Base-by-base conservation (phyloP, 2,329 filamentous ascomycete species). In the Ampelomyces quisqualis region DNA sequence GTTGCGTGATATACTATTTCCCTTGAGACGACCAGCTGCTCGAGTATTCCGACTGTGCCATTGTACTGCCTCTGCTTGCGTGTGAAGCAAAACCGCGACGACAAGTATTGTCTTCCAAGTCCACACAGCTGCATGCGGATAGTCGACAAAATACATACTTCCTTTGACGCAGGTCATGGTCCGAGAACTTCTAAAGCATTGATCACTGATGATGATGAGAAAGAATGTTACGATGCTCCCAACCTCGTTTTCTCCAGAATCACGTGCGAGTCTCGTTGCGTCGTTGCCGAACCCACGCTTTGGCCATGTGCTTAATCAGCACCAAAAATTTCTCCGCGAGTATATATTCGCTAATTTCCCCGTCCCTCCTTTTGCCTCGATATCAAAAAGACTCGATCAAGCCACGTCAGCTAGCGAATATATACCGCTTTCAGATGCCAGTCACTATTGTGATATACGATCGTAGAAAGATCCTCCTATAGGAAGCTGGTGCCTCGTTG, bases 401-500 rank as follows among this genome's bases (percentile, higher is more conserved):
- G 82, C 82, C 82, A 86, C 82, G 82, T 84, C 81, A 73, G 76
- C 53, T 61, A 11, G 57, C 77, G 80, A 19, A 21, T 21, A 11
- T 71, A 65, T 67, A 68, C 69, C 68, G 76, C 81, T 79, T 74
- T 58, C 75, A 78, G 81, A 84, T 85, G 82, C 82, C 82, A 84
- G 81, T 77, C 75, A 71, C 71, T 69, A 57, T 68, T 72, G 73
- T 74, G 75, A 75, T 71, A 74, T 76, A 78, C 80, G 73, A 81
- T 79, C 79, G 79, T 73, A 85, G 81, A 85, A 68, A 45, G 73
- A 80, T 47, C 65, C 70, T 70, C 70, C 69, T 57, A 60, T 84
- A 85, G 82, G 82, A 85, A 86, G 80, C 84, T 81, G 76, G 72
- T 71, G 74, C 75, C 75, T 77, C 81, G 80, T 78, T 60, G 80